phyloP scores from a whole-genome alignment of 345 rosid genomes.

The Salix koriyanagi region DNA sequence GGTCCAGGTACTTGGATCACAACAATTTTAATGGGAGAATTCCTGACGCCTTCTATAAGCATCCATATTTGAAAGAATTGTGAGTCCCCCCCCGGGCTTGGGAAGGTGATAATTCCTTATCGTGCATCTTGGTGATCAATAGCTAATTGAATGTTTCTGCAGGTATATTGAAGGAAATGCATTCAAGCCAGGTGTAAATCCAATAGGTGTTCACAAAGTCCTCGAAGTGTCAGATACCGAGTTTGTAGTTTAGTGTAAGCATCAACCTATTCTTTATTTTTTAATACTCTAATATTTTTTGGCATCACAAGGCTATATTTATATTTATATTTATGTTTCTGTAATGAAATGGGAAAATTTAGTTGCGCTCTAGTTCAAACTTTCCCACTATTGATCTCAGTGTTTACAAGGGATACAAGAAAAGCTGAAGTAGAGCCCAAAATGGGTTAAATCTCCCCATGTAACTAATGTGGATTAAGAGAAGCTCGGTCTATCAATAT shows the following conservation, averaged over 20 bases:
- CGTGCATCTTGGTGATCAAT: background rate
- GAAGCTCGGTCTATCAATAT: background rate
- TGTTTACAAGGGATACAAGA: background rate
- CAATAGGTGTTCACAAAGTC: conserved; percentile 60
- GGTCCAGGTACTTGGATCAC: conserved; percentile 72
- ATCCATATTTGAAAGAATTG: conserved; percentile 68
- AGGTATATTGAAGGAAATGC: conserved; percentile 83
- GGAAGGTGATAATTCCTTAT: background rate
- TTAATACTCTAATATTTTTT: background rate
- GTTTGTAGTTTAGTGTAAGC: conserved; percentile 43
- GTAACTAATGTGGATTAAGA: background rate
- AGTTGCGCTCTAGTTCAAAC: background rate
- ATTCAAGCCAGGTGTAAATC: conserved; percentile 54
- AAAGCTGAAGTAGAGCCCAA: background rate
- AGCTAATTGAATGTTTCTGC: conserved; percentile 8
- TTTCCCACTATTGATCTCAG: background rate
- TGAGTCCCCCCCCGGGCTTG: conserved; percentile 25
- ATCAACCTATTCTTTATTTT: conserved; percentile 5
- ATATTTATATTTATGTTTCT: background rate
- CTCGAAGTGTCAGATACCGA: conserved; percentile 70
- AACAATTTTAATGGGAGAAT: conserved; percentile 69
- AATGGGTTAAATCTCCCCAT: background rate
- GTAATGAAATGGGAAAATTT: conserved; percentile 14
- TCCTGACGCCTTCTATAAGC: conserved; percentile 63
- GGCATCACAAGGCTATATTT: conserved; percentile 2